Evolutionary conservation across 2,329 filamentous ascomycete species (phyloP), one percentile per base, ranked within the genome.

Genomic region (Diaporthe destruens): DNA sequence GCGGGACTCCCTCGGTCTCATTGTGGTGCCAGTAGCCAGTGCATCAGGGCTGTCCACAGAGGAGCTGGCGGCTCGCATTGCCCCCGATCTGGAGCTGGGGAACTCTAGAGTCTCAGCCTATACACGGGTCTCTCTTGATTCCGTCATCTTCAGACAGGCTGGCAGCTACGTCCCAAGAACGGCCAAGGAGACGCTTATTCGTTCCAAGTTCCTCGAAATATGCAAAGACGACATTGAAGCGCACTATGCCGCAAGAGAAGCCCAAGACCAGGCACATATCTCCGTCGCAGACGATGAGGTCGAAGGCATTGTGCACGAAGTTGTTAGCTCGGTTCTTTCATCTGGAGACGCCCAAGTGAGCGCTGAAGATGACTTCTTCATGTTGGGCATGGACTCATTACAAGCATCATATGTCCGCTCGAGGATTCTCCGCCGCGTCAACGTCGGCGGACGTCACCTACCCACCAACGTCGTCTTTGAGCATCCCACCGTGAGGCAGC

Each of bases 161-260:
- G 68, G 61, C 44, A 51, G 25, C 9, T 7, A 25, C 11, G 61
- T 65, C 3, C 71, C 73, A 0, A 79, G 78, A 55, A 90, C 88
- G 0, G 88, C 89, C 72, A 90, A 90, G 77, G 87, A 86, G 4
- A 90, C 87, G 0, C 84, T 87, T 70, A 89, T 89, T 63, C 84
- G 88, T 3, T 84, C 84, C 5, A 83, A 84, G n/a, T 83, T 87
- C 9, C 88, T 89, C 74, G 79, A 80, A 59, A 78, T 84, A 34
- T 89, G 88, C 69, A 80, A 82, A 16, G 77, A 83, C 0, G 77
- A 84, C 18, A 89, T 89, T 54, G 82, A 86, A 18, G 76, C 76
- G 3, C 80, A 82, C 1, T 89, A 89, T 69, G 70, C 69, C 7
- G 39, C 59, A 18, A 63, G 57, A 25, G 69, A 71, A 11, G 42